phyloP scores from a whole-genome alignment of 208 protist species.

The Crithidia expoeki region DNA sequence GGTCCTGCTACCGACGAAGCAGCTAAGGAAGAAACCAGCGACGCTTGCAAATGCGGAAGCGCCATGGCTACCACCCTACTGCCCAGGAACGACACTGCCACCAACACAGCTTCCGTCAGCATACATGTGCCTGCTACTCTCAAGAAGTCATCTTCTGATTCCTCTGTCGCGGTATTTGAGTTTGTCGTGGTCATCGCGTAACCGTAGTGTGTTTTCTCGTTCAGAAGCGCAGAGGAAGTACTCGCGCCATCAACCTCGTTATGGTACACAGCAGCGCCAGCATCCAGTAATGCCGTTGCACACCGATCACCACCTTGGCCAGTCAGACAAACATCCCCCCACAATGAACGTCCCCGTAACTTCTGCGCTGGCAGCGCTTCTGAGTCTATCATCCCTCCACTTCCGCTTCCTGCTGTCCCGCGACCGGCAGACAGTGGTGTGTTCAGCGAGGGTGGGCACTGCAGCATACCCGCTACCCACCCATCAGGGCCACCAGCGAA shows the following conservation, averaged over 20 bases:
- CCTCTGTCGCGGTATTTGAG: not conserved
- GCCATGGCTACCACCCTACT: constrained; percentile 17
- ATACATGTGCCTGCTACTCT: constrained; percentile 12
- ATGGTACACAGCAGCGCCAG: not conserved
- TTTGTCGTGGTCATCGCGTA: not conserved
- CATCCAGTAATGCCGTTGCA: not conserved
- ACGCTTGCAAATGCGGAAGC: not conserved
- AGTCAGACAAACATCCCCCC: not conserved
- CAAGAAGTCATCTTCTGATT: not conserved
- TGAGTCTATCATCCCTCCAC: not conserved
- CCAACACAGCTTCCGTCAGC: constrained; percentile 26
- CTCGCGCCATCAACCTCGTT: not conserved
- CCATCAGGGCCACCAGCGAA: not conserved
- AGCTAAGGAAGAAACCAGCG: no score
- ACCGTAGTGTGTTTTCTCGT: no score
- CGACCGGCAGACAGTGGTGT: not conserved
- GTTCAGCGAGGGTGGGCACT: not conserved
- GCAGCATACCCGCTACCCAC: constrained; percentile 24
- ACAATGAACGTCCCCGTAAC: constrained; percentile 19
- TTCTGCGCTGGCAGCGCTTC: not conserved
- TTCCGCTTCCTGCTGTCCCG: not conserved
- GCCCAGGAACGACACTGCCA: constrained; percentile 25
- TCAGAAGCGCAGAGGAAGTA: no score
- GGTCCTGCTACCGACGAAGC: no score
- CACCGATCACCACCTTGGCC: constrained; percentile 3